Base-by-base conservation (phyloP, 805 yeast species). In the Aciculoconidium aculeatum region DNA sequence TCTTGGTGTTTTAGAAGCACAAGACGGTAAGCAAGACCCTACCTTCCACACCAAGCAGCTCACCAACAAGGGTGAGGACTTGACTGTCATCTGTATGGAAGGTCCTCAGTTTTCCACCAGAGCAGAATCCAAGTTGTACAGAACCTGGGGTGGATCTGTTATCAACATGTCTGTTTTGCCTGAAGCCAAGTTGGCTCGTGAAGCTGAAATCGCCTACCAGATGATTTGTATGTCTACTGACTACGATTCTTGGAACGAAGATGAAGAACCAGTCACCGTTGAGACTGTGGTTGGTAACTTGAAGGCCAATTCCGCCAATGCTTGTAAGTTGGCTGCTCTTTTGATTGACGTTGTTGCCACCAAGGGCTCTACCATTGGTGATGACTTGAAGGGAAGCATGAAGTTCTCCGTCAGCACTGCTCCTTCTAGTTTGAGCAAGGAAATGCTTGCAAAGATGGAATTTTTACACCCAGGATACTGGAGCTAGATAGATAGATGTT, bases 191-290 rank as follows among this genome's bases (percentile, higher is more conserved):
- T 72, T 92, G 40, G 98, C 99, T 3, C 76, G 94, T 51, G 99
- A 92, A 62, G 96, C 97, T 25, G 99, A 92, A 60, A 80, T 92
- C 41, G 72, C 95, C 16, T 92, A 92, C 61, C 97, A 90, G 60
- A 92, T 92, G 96, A 73, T 92, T 41, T 92, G 99, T 61, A 92
- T 92, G 99, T 80, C 95, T 1, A 92, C 99, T 3, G 99, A 92
- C 58, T 92, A 92, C 60, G 99, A 92, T 53, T 94, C 98, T 14
- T 92, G 99, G 99, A 83, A 87, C 52, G 94, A 81, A 47, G 76
- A 74, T 31, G 97, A 80, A 52, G 96, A 90, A 50, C 90, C 97
- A 3, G 99, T 92, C 27, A 88, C 97, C 6, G 97, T 92, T n/a
- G 96, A 88, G 61, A 82, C 94, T 4, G 96, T 92, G 23, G 87